A percentile compares a stretch with the other conserved stretches of the same genome.
Evolutionary conservation across 148 eudicot species (phyloP).

Genomic region (Fagopyrum homotropicum): DNA sequence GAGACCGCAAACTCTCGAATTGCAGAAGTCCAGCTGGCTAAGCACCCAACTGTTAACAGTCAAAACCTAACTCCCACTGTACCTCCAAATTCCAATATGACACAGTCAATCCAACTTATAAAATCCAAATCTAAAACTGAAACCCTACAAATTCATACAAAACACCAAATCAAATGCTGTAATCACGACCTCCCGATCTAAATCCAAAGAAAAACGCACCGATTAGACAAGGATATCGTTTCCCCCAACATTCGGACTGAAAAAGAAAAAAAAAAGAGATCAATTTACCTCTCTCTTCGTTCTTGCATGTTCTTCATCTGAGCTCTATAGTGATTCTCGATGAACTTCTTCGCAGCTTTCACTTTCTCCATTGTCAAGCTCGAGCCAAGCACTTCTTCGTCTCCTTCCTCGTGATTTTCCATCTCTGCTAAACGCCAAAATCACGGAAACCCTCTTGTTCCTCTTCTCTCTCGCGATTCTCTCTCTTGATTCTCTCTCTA

Average conservation of each 20-base stretch:
- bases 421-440: conserved; percentile 12
- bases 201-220: background rate
- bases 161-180: background rate
- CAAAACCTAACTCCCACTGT: conserved; percentile 6
- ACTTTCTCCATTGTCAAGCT: conserved; percentile 95
- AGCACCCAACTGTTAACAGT: conserved; percentile 4
- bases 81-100: conserved; percentile 1
- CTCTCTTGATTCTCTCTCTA: conserved; percentile 22
- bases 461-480: conserved; percentile 14
- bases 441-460: conserved; percentile 16
- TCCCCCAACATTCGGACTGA: background rate
- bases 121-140: conserved; percentile 1
- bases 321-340: conserved; percentile 87
- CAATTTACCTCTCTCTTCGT: conserved; percentile 63
- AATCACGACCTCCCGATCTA: background rate
- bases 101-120: background rate
- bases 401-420: conserved; percentile 27
- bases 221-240: background rate
- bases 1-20: background rate
- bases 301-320: conserved; percentile 91
- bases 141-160: conserved; percentile 14
- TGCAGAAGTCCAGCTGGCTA: conserved; percentile 2
- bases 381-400: conserved; percentile 75
- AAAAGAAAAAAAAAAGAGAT: background rate
- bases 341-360: conserved; percentile 86